Conservation (phyloP, 257 asterid species). For the Jacaranda copaia region DNA sequence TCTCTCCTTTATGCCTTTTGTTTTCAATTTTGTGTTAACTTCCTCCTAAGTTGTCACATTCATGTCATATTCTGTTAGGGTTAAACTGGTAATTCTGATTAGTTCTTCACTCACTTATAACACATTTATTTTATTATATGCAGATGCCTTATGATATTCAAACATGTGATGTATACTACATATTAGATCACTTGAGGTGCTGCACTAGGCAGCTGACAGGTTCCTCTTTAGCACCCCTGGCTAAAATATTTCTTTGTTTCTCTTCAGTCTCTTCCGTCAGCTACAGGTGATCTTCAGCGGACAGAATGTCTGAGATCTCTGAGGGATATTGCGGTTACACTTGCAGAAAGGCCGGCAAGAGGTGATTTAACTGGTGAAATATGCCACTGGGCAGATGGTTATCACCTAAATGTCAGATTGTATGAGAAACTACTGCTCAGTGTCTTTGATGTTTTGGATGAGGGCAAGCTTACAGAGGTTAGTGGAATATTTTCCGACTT, state of each 20-base stretch:
- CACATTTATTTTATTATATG: neutral
- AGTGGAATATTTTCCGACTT: slow-evolving; percentile 37
- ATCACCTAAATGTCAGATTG: slow-evolving; percentile 85
- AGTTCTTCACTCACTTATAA: slow-evolving; percentile 14
- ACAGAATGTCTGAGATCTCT: slow-evolving; percentile 88
- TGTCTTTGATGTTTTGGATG: slow-evolving; percentile 94
- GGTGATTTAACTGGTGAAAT: slow-evolving; percentile 99
- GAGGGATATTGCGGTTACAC: slow-evolving; percentile 79
- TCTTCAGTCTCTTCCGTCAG: slow-evolving; percentile 85
- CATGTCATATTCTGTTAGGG: slow-evolving; percentile 26
- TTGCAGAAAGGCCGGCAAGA: slow-evolving; percentile 97
- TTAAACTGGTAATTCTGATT: slow-evolving; percentile 16
- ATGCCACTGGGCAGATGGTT: slow-evolving; percentile 99
- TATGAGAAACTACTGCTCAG: slow-evolving; percentile 94
- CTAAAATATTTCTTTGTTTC: slow-evolving; percentile 21
- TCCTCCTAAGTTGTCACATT: slow-evolving; percentile 14
- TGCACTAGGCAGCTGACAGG: slow-evolving; percentile 20
- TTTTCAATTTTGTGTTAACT: slow-evolving; percentile 1
- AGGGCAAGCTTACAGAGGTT: slow-evolving; percentile 99
- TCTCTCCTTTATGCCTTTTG: neutral
- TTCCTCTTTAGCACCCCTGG: slow-evolving; percentile 31
- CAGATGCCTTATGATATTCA: slow-evolving; percentile 16
- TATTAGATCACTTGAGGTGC: slow-evolving; percentile 26
- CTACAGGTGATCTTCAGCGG: slow-evolving; percentile 88
- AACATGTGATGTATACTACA: slow-evolving; percentile 27